phyloP scores from a whole-genome alignment of 768 basidiomycete genomes.

The Leccinum uliginosum region DNA sequence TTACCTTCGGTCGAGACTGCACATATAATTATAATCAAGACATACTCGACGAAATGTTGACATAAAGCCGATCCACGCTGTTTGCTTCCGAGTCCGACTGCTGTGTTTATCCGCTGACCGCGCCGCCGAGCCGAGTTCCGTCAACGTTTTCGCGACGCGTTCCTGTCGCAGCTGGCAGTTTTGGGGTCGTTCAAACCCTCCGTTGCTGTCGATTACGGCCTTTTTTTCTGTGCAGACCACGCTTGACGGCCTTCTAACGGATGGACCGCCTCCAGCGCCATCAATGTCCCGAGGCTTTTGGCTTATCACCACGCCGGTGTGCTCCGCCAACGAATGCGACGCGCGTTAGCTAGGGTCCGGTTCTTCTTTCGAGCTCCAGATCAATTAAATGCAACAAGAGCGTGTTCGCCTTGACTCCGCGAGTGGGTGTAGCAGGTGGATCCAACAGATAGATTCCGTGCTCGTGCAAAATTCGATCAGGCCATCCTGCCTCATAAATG shows the following conservation, averaged over 20 bases:
- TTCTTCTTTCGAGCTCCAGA: conserved; percentile 7
- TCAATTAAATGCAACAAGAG: conserved; percentile 9
- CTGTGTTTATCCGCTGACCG: conserved; percentile 13
- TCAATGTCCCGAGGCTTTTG: background rate
- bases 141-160: conserved; percentile 15
- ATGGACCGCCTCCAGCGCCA: background rate
- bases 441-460: conserved; percentile 2
- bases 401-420: conserved; percentile 19
- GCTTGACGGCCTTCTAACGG: background rate
- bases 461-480: conserved; percentile 2
- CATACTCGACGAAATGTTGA: conserved; percentile 18
- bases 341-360: conserved; percentile 17
- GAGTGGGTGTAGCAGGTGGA: conserved; percentile 12
- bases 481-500: background rate
- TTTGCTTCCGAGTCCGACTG: background rate
- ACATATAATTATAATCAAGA: conserved; percentile 6
- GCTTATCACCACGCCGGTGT: conserved; percentile 10
- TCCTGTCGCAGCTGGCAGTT: conserved; percentile 28
- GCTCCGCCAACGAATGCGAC: background rate
- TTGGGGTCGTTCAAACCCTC: conserved; percentile 24
- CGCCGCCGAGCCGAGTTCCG: conserved; percentile 2
- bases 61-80: conserved; percentile 22
- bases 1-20: background rate
- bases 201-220: conserved; percentile 2
- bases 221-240: conserved; percentile 1